These are phyloP conservation scores for Mucor piriformis DNA, from an alignment of 371 early-diverging fungal genomes.

Conservation along the genomic window DNA sequence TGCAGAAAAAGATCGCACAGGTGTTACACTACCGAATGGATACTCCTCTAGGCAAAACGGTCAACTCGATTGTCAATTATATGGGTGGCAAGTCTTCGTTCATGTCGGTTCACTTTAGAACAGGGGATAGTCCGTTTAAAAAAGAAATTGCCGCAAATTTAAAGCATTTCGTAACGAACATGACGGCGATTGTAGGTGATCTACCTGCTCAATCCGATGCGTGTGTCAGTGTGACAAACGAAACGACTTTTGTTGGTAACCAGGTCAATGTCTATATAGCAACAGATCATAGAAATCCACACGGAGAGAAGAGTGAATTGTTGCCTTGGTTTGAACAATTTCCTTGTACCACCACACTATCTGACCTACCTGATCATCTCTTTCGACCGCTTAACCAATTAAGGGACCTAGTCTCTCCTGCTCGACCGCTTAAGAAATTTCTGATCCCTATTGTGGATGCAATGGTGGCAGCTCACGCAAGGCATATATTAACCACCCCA, in stretches of 20 bases:
- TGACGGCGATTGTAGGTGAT: slow-evolving; percentile 20
- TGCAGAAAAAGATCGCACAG: slow-evolving; percentile 25
- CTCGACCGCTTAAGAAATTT: slow-evolving; percentile 38
- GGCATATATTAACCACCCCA: slow-evolving; percentile 38
- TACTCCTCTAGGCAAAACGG: slow-evolving; percentile 38
- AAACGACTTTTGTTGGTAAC: not conserved
- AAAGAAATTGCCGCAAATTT: slow-evolving; percentile 26
- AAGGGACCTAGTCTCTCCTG: slow-evolving; percentile 30
- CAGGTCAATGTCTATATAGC: slow-evolving; percentile 34
- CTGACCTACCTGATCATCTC: slow-evolving; percentile 33
- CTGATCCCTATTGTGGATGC: slow-evolving; percentile 52
- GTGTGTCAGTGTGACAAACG: not conserved
- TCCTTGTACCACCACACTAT: slow-evolving; percentile 41
- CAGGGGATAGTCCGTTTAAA: slow-evolving; percentile 38
- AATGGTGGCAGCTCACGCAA: slow-evolving; percentile 44
- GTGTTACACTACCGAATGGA: slow-evolving; percentile 39
- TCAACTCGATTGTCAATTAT: slow-evolving; percentile 31
- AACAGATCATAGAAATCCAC: slow-evolving; percentile 43
- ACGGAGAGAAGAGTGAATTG: slow-evolving; percentile 19
- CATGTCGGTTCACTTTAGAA: slow-evolving; percentile 46
- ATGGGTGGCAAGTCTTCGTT: slow-evolving; percentile 35
- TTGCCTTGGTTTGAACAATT: slow-evolving; percentile 38
- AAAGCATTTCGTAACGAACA: slow-evolving; percentile 17
- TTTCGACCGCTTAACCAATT: slow-evolving; percentile 33
- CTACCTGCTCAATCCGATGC: too few species aligned